A percentile compares a stretch with the other conserved stretches of the same genome.
Evolutionary conservation across 1,139 yeast species (phyloP).

Genomic region (Pichia sp.): DNA sequence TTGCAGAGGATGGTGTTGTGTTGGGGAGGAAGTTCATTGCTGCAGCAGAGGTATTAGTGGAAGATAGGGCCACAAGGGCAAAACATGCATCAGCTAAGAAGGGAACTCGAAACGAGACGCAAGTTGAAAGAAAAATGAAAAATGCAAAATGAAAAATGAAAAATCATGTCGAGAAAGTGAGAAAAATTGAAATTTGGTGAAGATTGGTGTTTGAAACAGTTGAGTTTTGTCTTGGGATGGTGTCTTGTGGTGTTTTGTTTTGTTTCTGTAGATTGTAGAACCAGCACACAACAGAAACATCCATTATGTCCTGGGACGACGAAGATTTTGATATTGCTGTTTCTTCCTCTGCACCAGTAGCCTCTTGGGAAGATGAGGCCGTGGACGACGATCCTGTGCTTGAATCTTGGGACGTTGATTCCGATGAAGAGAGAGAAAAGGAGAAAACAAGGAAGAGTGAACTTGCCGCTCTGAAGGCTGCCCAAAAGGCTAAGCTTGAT

Average conservation of each 20-base stretch:
- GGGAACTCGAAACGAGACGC: neutral
- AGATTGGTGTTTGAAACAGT: no score
- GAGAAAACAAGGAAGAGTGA: slow-evolving; percentile 28
- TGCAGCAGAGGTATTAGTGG: neutral
- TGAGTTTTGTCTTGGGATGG: no score
- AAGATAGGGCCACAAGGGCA: neutral
- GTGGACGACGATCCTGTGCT: slow-evolving; percentile 67
- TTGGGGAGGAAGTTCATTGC: neutral
- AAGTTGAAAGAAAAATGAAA: no score
- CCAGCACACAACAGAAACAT: neutral
- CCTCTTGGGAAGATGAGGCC: slow-evolving; percentile 67
- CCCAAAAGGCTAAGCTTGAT: slow-evolving; percentile 15
- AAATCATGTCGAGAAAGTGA: neutral
- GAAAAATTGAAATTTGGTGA: neutral
- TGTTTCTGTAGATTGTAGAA: no score
- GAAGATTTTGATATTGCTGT: slow-evolving; percentile 80
- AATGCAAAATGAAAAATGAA: no score
- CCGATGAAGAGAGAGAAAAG: slow-evolving; percentile 53
- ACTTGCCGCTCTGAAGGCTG: slow-evolving; percentile 24
- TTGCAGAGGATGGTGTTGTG: neutral
- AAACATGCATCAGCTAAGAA: neutral
- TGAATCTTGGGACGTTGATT: slow-evolving; percentile 82
- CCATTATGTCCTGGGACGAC: slow-evolving; percentile 46
- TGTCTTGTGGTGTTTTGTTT: no score
- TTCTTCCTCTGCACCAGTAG: slow-evolving; percentile 39